phyloP scores from a whole-genome alignment of 805 yeast species.

The Ogataea philodendri region DNA sequence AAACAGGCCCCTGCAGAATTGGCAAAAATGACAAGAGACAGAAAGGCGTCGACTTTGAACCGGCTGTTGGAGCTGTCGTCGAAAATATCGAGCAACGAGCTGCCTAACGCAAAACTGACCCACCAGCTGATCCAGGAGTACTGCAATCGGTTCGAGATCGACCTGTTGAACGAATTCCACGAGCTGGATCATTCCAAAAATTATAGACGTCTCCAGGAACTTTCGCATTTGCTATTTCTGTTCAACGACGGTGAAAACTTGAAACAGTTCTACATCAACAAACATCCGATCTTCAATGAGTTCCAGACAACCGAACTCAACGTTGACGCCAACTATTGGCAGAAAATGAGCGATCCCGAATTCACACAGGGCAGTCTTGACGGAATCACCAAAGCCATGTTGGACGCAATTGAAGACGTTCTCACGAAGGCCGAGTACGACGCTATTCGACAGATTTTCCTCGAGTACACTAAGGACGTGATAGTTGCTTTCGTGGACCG shows the following conservation, averaged over 20 bases:
- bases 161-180: conserved; percentile 66
- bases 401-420: conserved; percentile 56
- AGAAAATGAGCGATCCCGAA: conserved; percentile 57
- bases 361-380: conserved; percentile 48
- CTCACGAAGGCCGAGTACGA: conserved; percentile 66
- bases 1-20: conserved; percentile 53
- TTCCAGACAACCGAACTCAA: conserved; percentile 35
- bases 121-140: conserved; percentile 57
- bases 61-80: conserved; percentile 63
- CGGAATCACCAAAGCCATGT: conserved; percentile 47
- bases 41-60: conserved; percentile 68
- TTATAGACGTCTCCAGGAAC: conserved; percentile 67
- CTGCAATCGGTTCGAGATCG: conserved; percentile 74
- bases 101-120: conserved; percentile 40
- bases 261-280: conserved; percentile 75
- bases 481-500: conserved; percentile 69
- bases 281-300: conserved; percentile 64
- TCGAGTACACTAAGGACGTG: conserved; percentile 55
- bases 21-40: conserved; percentile 40
- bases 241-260: conserved; percentile 86
- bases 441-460: conserved; percentile 69
- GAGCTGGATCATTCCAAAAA: conserved; percentile 70
- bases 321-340: conserved; percentile 49
- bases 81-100: conserved; percentile 56
- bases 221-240: conserved; percentile 69